A percentile compares a stretch with the other conserved stretches of the same genome.
Conservation (phyloP, 2,329 filamentous ascomycete genomes). For the Stagonosporopsis chrysanthemi region DNA sequence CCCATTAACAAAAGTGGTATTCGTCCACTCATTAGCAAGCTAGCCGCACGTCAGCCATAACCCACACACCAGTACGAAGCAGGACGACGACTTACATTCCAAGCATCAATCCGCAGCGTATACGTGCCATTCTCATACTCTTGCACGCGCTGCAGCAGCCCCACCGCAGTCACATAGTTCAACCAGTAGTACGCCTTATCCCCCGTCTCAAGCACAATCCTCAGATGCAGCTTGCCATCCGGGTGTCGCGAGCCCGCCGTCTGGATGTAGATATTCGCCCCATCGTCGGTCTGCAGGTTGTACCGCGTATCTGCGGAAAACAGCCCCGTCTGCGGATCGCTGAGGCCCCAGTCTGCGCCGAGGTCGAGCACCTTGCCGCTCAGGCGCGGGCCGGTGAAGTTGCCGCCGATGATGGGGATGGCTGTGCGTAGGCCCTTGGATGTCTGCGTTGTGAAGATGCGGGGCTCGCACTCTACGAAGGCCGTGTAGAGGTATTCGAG, state of each 20-base stretch:
- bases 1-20: constrained; percentile 13
- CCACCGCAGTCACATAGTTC: constrained; percentile 16
- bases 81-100: constrained; percentile 17
- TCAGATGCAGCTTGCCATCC: constrained; percentile 20
- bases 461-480: constrained; percentile 30
- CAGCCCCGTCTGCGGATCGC: constrained; percentile 21
- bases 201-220: constrained; percentile 14
- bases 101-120: constrained; percentile 20
- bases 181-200: constrained; percentile 21
- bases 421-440: constrained; percentile 36
- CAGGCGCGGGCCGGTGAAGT: constrained; percentile 38
- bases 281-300: constrained; percentile 24
- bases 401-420: constrained; percentile 42
- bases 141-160: constrained; percentile 10
- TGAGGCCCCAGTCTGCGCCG: constrained; percentile 37
- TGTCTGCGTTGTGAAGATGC: constrained; percentile 32
- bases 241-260: constrained; percentile 34
- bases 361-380: constrained; percentile 34
- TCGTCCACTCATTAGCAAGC: constrained; percentile 16
- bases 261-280: constrained; percentile 35
- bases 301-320: constrained; percentile 17
- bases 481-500: constrained; percentile 41
- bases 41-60: not conserved
- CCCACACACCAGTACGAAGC: not conserved
- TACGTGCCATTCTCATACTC: constrained; percentile 17